A percentile compares a stretch with the other conserved stretches of the same genome.
phyloP scores from a whole-genome alignment of 139 green algal genomes.

The Spirogloea muscicola region DNA sequence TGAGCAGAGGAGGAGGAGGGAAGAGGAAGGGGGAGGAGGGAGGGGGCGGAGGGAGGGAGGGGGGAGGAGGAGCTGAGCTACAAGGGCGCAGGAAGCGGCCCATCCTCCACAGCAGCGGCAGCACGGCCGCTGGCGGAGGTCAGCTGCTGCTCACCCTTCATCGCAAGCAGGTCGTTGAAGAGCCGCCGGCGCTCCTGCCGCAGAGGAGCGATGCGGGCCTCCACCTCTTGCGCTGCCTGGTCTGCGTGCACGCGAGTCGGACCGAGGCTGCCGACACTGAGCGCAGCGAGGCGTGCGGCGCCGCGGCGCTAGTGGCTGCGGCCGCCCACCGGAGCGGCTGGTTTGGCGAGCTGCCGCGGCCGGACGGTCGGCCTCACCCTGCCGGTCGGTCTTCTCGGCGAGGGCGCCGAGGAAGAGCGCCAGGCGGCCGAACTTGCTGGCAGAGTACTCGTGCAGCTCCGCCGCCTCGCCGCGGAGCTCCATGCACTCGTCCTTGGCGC shows the following conservation, averaged over 20 bases:
- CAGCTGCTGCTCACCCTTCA: constrained; percentile 41
- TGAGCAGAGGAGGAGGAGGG: not conserved
- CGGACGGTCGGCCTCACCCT: too few species aligned
- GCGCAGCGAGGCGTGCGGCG: not conserved
- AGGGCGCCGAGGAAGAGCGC: constrained; percentile 21
- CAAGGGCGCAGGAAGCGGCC: not conserved
- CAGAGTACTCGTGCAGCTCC: constrained; percentile 41
- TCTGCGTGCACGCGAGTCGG: too few species aligned
- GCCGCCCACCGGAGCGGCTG: too few species aligned
- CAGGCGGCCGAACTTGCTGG: constrained; percentile 25
- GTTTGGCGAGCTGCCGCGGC: too few species aligned
- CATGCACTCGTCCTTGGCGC: constrained; percentile 19
- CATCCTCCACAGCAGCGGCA: too few species aligned
- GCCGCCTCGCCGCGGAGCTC: constrained; percentile 33
- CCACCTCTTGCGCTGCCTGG: not conserved
- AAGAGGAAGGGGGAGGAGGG: not conserved
- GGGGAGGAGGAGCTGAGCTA: not conserved
- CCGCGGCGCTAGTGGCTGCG: not conserved
- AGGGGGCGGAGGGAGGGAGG: not conserved
- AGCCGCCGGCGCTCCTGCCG: constrained; percentile 28
- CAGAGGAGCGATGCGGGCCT: constrained; percentile 31
- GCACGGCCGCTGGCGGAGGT: too few species aligned
- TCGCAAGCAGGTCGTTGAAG: constrained; percentile 43
- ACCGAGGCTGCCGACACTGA: not conserved
- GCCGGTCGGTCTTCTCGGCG: constrained; percentile 10